phyloP scores from a whole-genome alignment of 305 asterid genomes.

The Petunia hybrid region DNA sequence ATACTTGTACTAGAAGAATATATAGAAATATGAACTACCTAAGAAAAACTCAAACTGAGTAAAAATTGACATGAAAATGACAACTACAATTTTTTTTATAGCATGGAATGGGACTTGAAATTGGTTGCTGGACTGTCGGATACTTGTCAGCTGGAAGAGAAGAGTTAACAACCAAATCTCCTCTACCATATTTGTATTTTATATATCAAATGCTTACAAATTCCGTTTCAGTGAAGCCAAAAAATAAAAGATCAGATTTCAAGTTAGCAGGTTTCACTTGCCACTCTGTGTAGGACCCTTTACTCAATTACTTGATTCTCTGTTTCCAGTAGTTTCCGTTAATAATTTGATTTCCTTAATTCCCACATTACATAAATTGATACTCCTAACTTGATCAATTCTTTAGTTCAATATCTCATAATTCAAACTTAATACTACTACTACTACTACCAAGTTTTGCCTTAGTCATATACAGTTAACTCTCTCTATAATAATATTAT shows the following conservation, averaged over 20 bases:
- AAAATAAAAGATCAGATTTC: not conserved
- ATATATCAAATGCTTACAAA: conserved; percentile 36
- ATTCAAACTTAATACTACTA: not conserved
- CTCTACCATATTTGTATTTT: conserved; percentile 14
- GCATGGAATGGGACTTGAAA: not conserved
- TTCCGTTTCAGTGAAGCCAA: conserved; percentile 18
- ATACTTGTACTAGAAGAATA: no score
- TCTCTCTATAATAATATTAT: no score
- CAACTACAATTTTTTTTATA: no score
- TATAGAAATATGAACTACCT: no score
- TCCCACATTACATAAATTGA: not conserved
- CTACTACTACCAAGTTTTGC: not conserved
- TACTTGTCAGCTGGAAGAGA: not conserved
- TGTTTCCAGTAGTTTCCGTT: not conserved
- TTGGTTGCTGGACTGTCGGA: conserved; percentile 17
- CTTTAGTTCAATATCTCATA: no score
- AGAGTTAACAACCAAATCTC: not conserved
- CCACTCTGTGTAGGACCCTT: conserved; percentile 37
- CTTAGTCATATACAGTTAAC: no score
- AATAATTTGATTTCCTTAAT: not conserved
- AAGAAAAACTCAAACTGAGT: no score
- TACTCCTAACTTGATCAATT: not conserved
- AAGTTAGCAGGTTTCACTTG: not conserved
- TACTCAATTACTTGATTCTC: not conserved
- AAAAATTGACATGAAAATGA: no score